A percentile compares a stretch with the other conserved stretches of the same genome.
These are phyloP conservation scores for Psilocybe cyanescens DNA, from an alignment of 768 basidiomycete species.

Conservation along the genomic window DNA sequence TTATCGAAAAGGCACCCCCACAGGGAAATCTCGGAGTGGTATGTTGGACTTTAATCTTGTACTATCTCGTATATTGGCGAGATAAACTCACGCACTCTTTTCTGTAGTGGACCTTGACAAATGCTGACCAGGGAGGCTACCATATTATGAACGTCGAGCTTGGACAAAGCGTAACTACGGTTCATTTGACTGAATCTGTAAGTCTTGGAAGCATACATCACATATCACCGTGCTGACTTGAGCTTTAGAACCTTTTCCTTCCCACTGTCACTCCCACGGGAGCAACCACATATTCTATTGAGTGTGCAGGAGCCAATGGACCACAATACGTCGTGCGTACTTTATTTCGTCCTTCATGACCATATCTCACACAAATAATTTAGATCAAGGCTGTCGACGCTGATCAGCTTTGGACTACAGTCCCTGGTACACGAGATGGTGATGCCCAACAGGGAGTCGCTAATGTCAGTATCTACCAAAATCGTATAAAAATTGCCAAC, in stretches of 20 bases:
- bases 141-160: constrained; percentile 10
- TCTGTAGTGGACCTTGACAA: constrained; percentile 13
- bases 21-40: constrained; percentile 15
- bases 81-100: too few relatives aligned
- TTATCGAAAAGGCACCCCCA: constrained; percentile 9
- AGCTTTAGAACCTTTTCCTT: constrained; percentile 5
- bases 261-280: background rate
- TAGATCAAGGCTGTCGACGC: constrained; percentile 14
- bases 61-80: background rate
- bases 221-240: too few relatives aligned
- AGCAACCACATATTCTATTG: constrained; percentile 7
- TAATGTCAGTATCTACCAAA: background rate
- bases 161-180: constrained; percentile 4
- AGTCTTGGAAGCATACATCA: background rate
- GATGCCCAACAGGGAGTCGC: constrained; percentile 11
- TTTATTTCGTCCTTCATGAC: too few relatives aligned
- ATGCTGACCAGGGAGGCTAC: constrained; percentile 10
- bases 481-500: too few relatives aligned
- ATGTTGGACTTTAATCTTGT: background rate
- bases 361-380: background rate
- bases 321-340: constrained; percentile 5
- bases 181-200: constrained; percentile 8
- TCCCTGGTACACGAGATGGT: constrained; percentile 8
- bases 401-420: constrained; percentile 12
- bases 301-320: constrained; percentile 6